These are phyloP conservation scores for Sclerotinia glacialis DNA, from an alignment of 2,329 filamentous ascomycete genomes.

Conservation along the genomic window DNA sequence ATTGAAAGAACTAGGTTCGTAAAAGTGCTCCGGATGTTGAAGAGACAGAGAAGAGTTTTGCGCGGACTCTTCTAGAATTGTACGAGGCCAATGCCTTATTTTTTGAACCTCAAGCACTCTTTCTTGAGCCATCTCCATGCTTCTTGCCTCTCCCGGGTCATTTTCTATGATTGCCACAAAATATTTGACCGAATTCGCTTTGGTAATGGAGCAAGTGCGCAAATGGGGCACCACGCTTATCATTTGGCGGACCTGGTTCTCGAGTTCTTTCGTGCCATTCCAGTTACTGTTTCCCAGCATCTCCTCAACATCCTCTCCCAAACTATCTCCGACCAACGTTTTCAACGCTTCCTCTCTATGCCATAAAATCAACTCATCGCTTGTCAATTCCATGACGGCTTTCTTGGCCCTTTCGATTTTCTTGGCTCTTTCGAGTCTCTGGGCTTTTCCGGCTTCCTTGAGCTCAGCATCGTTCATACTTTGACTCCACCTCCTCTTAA, in stretches of 20 bases:
- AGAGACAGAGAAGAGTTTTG: too few species aligned
- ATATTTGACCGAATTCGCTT: background rate
- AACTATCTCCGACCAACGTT: background rate
- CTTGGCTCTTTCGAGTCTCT: background rate
- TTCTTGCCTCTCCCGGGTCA: background rate
- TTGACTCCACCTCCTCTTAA: background rate
- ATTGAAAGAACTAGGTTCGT: too few species aligned
- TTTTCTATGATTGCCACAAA: background rate
- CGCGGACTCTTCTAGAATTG: background rate
- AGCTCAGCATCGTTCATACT: too few species aligned
- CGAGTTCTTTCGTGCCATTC: background rate
- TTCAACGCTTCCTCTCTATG: background rate
- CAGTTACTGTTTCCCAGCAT: background rate
- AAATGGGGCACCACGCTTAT: too few species aligned
- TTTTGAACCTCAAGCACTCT: background rate
- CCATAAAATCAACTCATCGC: too few species aligned
- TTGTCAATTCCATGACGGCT: too few species aligned
- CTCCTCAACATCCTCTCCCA: background rate
- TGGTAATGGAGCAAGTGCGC: background rate
- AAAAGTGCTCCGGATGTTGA: background rate
- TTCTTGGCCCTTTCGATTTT: too few species aligned
- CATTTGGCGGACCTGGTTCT: background rate
- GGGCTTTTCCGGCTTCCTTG: background rate
- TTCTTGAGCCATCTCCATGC: too few species aligned
- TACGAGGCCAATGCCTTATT: fast-evolving